Evolutionary conservation across 257 asterid genomes (phyloP), one percentile per base, ranked within the genome.

Genomic region (Solanum ossicruentum): DNA sequence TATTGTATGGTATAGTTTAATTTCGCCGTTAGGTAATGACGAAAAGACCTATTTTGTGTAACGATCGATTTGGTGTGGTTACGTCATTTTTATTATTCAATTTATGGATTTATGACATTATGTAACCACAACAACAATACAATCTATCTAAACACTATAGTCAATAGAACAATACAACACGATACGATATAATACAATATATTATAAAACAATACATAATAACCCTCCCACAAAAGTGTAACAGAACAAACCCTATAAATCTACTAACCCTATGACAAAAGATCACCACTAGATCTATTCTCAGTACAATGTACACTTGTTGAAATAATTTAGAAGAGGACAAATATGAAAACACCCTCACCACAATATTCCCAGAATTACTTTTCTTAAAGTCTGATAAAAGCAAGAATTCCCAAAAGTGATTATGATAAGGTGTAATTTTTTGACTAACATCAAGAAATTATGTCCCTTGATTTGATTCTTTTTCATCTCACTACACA

Each of bases 361-460:
- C 45, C 18, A 61, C 12, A 13, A 63, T 82, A 82, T 82, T 82
- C 49, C 2, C 85, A 43, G 61, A 47, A 16, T 47, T 81, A 65
- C 84, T 81, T 81, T 60, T 9, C 45, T 63, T 41, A 45, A 82
- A 82, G 85, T 63, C 78, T 60, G 85, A 82, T 82, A 82, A 63
- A 82, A 36, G 47, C 17, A 82, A 45, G 12, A 51, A 2, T 9
- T 63, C 13, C 17, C 8, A 15, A 82, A 45, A 45, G 85, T 80
- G 83, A 55, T 8, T 26, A 26, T 78, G 83, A 52, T 47, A 26
- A 51, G 63, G 13, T 32, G 36, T 81, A 21, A 13, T 57, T 63
- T 57, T 63, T 78, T 82, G 77, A 63, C 84, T 6, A 82, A 82
- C 78, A 82, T 16, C 49, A 61, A 61, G 45, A 82, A 43, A 13